A percentile compares a stretch with the other conserved stretches of the same genome.
These are phyloP conservation scores for Marasmius sp. DNA, from an alignment of 1,284 basidiomycete species.

Conservation along the genomic window DNA sequence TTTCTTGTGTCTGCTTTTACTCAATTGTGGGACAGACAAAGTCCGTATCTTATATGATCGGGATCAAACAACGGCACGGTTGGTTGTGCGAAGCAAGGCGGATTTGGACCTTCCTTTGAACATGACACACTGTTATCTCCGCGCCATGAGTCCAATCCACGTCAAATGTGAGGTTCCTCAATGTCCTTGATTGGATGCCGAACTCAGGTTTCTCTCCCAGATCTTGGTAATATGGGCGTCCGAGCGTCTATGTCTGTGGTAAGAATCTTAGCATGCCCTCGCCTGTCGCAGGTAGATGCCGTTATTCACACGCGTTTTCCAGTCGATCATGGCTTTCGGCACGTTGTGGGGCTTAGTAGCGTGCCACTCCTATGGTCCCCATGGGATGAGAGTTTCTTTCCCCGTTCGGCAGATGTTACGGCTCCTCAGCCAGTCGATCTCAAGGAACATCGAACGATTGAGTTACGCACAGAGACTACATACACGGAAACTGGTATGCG, in stretches of 20 bases:
- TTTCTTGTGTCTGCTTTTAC: conserved; percentile 1
- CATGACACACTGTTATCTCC: conserved; percentile 86
- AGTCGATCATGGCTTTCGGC: conserved; percentile 86
- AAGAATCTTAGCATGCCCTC: conserved; percentile 23
- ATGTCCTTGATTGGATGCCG: conserved; percentile 4
- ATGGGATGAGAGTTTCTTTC: conserved; percentile 85
- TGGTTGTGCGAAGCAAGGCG: conserved; percentile 66
- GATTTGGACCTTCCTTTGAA: conserved; percentile 80
- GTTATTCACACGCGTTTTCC: background rate
- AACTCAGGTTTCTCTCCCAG: conserved; percentile 31
- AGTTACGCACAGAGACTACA: conserved; percentile 80
- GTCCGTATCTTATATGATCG: conserved; percentile 84
- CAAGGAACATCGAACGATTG: conserved; percentile 81
- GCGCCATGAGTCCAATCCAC: conserved; percentile 91
- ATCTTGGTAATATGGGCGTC: conserved; percentile 80
- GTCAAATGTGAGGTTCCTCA: conserved; percentile 61
- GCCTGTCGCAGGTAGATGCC: background rate
- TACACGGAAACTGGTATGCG: conserved; percentile 67
- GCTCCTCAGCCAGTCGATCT: conserved; percentile 81
- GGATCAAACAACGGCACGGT: conserved; percentile 72
- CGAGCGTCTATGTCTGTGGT: conserved; percentile 85
- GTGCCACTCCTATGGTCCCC: conserved; percentile 79
- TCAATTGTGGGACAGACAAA: conserved; percentile 53
- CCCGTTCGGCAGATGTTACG: conserved; percentile 82
- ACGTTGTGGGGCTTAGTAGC: conserved; percentile 85